phyloP scores from a whole-genome alignment of 179 eudicot species.

The Actinidia polygama region DNA sequence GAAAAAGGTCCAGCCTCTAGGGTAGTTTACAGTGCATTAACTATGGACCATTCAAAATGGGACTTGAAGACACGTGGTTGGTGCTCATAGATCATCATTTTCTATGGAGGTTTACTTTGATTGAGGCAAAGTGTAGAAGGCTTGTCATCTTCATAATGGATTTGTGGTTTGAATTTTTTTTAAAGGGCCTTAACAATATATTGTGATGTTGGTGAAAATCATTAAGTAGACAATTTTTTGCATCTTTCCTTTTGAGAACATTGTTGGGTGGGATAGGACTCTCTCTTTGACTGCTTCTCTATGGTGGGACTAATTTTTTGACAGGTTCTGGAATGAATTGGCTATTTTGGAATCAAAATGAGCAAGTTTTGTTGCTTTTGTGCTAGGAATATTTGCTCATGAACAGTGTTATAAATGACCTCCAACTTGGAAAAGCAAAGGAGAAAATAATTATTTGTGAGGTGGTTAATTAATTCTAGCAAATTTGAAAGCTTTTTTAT shows the following conservation, averaged over 20 bases:
- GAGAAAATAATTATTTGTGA: neutral
- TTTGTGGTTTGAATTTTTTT: neutral
- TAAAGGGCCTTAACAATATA: neutral
- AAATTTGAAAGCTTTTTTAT: neutral
- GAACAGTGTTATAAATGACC: neutral
- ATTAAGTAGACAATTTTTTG: neutral
- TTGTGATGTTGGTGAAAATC: neutral
- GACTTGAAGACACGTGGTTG: neutral
- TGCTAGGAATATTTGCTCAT: neutral
- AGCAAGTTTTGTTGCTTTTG: neutral
- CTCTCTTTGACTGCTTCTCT: neutral
- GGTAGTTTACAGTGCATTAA: neutral
- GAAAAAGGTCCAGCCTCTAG: neutral
- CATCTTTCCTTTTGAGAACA: neutral
- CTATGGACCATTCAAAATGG: neutral
- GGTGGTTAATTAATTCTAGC: neutral
- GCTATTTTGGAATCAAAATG: neutral
- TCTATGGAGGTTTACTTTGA: neutral
- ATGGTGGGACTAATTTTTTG: neutral
- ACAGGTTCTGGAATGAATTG: neutral
- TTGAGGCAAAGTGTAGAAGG: no score
- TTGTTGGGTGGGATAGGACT: neutral
- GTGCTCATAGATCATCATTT: neutral
- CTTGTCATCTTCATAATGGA: neutral
- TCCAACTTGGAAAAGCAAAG: constrained; percentile 26